Evolutionary conservation across 306 rosid species (phyloP).

Genomic region (Prunus dulcis): DNA sequence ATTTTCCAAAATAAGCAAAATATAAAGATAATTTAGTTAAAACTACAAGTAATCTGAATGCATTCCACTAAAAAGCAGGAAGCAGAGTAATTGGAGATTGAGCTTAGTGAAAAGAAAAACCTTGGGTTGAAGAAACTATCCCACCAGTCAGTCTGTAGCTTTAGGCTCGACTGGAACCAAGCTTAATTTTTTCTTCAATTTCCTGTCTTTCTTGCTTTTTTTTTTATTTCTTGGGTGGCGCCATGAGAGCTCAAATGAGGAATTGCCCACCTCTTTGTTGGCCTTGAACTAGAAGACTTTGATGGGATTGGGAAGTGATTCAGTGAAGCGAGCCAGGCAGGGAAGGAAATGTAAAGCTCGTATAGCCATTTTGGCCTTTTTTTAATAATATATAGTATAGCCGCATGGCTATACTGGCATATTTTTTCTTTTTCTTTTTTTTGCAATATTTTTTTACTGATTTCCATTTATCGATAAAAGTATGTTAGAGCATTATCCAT

Average conservation of each 20-base stretch:
- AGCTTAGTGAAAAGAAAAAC: conserved; percentile 30
- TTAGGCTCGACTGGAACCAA: conserved; percentile 51
- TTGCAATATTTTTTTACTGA: no score
- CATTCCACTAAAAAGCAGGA: not conserved
- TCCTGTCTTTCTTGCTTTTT: conserved; percentile 61
- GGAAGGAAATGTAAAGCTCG: not conserved
- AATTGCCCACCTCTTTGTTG: not conserved
- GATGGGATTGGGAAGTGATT: not conserved
- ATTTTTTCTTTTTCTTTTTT: no score
- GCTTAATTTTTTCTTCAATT: conserved; percentile 54
- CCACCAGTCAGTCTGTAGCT: conserved; percentile 85
- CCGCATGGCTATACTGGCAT: no score
- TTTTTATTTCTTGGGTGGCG: conserved; percentile 63
- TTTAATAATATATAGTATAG: no score
- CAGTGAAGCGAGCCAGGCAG: not conserved
- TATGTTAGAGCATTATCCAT: no score
- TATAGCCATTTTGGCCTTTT: no score
- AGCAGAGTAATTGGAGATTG: not conserved
- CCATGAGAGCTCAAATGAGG: conserved; percentile 40
- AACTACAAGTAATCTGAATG: no score
- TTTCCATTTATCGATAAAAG: no score
- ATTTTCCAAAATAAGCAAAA: no score
- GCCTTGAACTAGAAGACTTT: not conserved
- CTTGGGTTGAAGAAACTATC: conserved; percentile 65
- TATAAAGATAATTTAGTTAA: no score